Evolutionary conservation across 768 basidiomycete species (phyloP).

Genomic region (Royoungia palumana): DNA sequence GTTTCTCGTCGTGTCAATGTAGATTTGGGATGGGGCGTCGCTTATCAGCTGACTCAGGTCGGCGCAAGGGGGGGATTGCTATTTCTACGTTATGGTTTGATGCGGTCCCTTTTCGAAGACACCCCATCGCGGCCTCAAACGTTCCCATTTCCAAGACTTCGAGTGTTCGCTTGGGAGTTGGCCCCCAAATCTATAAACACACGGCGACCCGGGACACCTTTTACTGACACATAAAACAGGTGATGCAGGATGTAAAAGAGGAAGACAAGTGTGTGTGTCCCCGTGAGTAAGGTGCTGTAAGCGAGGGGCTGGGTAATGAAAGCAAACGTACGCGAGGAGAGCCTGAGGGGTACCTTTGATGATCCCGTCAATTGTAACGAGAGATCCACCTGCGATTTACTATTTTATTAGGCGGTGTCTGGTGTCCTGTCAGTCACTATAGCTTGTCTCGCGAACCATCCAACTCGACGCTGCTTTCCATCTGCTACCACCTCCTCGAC

Average conservation of each 20-base stretch:
- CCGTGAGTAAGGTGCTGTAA: conserved; percentile 21
- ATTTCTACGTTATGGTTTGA: conserved; percentile 32
- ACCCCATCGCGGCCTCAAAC: conserved; percentile 28
- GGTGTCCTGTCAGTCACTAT: conserved; percentile 20
- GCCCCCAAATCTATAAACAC: conserved; percentile 25
- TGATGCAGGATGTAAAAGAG: conserved; percentile 48
- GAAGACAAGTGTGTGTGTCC: conserved; percentile 47
- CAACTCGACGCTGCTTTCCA: conserved; percentile 17
- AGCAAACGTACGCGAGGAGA: conserved; percentile 8
- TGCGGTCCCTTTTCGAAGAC: conserved; percentile 35
- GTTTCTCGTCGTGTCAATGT: conserved; percentile 10
- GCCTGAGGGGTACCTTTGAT: conserved; percentile 5
- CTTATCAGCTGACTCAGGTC: conserved; percentile 6
- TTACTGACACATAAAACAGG: conserved; percentile 35
- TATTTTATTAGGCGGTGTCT: conserved; percentile 28
- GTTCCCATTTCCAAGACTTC: conserved; percentile 15
- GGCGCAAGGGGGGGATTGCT: conserved; percentile 7
- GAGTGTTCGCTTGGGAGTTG: conserved; percentile 23
- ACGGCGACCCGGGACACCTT: conserved; percentile 23
- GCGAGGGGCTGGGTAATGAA: conserved; percentile 16
- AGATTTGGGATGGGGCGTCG: conserved; percentile 16
- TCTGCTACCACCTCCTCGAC: conserved; percentile 23
- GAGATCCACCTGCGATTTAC: conserved; percentile 13
- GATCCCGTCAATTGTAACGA: conserved; percentile 10
- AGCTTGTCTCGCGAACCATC: conserved; percentile 2